Base-by-base conservation (phyloP, 1,284 basidiomycete species). In the Pascua sp. region DNA sequence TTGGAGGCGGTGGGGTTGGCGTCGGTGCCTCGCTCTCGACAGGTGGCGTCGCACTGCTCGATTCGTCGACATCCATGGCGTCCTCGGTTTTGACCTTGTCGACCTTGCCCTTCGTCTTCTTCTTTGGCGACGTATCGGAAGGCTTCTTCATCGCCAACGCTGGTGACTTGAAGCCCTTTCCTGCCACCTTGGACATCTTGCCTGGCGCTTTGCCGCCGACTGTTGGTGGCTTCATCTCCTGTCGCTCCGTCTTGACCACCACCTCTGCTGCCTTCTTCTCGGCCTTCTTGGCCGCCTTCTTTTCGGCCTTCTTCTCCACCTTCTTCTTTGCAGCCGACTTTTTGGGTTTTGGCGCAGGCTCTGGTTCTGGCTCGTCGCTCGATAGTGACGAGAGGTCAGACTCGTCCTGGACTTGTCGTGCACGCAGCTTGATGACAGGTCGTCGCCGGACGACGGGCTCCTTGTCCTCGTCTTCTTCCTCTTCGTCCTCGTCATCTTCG, bases 351-450 rank as follows among this genome's bases (percentile, higher is more conserved):
- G 49, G 58, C 38, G 47, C 51, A 17, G 55, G 53, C 47, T 57
- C 55, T 16, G 51, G 49, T 36, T 62, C 60, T 17, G 43, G 45
- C 36, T 61, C 58, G n/a, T 55, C 63, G 43, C 61, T 63, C 18
- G 67, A 64, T 13, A 66, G 47, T 1, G 62, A 66, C 7, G 68
- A 70, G 17, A 70, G 42, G n/a, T 68, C 67, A 15, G 66, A 68
- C 2, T 70, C 68, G 36, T 64, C 66, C n/a, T 57, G 41, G 8
- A 59, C 46, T 24, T 53, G 51, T 45, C 46, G 51, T 17, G 59
- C 47, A 7, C 57, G 43, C 13, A 59, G 37, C 40, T 57, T 57
- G 51, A 59, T 52, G 16, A 49, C 54, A 0, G 57, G 36, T 15
- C 51, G 47, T 32, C 55, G 32, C 17, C 40, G 42, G 38, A 49